phyloP scores from a whole-genome alignment of 345 rosid genomes.

The Bruguiera gymnorhiza region DNA sequence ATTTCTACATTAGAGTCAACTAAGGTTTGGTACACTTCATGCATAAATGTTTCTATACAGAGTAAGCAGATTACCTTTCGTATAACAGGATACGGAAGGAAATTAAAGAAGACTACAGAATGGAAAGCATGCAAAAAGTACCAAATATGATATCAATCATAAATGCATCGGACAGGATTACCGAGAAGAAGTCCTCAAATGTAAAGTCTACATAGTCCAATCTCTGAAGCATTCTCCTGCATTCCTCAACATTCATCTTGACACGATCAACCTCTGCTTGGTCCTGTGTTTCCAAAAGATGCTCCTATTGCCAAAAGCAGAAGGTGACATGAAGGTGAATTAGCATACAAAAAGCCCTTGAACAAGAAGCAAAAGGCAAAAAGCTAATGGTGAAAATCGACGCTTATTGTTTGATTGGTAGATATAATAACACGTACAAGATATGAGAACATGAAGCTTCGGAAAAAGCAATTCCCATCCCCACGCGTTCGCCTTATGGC shows the following conservation, averaged over 20 bases:
- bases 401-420: not conserved
- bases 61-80: not conserved
- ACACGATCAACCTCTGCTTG: constrained; percentile 75
- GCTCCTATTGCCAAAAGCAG: constrained; percentile 55
- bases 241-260: constrained; percentile 79
- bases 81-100: not conserved
- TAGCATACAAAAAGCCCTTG: not conserved
- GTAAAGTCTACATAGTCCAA: constrained; percentile 93
- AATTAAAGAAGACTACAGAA: not conserved
- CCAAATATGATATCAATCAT: not conserved
- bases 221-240: constrained; percentile 82
- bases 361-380: constrained; percentile 12
- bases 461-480: constrained; percentile 98
- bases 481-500: constrained; percentile 92
- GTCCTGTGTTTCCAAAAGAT: constrained; percentile 79
- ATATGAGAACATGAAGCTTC: constrained; percentile 93
- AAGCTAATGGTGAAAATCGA: not conserved
- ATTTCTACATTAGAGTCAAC: not conserved
- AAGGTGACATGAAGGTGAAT: not conserved
- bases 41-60: not conserved
- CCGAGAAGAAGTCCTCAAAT: constrained; percentile 96
- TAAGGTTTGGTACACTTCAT: not conserved
- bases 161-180: constrained; percentile 24
- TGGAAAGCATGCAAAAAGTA: not conserved
- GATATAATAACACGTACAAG: constrained; percentile 50